Percentiles rank a stretch among this genome's conserved stretches.
phyloP scores from a whole-genome alignment of 768 basidiomycete genomes.

The Calocybe cyanea region DNA sequence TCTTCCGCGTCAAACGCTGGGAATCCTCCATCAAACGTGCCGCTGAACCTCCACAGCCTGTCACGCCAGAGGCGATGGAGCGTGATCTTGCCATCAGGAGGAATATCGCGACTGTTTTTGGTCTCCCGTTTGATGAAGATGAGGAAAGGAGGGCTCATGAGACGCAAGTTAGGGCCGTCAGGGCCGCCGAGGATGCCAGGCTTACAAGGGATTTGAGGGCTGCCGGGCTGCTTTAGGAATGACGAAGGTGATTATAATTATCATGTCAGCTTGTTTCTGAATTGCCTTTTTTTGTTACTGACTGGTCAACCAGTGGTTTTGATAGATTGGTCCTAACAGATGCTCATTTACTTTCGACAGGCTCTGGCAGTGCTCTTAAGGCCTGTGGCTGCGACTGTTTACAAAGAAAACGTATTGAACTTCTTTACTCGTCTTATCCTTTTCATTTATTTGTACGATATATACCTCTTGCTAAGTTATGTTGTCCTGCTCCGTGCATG shows the following conservation, averaged over 20 bases:
- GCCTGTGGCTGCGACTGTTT: too few relatives aligned
- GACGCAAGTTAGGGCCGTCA: constrained; percentile 23
- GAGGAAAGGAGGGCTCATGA: constrained; percentile 18
- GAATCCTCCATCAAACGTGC: constrained; percentile 60
- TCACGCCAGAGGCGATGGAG: constrained; percentile 44
- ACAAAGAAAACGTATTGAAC: too few relatives aligned
- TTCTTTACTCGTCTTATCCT: too few relatives aligned
- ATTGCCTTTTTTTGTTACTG: not conserved
- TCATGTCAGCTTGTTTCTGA: not conserved
- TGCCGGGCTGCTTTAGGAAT: constrained; percentile 50
- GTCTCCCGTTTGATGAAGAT: constrained; percentile 34
- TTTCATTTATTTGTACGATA: too few relatives aligned
- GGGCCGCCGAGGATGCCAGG: constrained; percentile 39
- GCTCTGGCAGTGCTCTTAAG: too few relatives aligned
- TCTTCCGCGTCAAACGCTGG: constrained; percentile 84
- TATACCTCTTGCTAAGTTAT: too few relatives aligned
- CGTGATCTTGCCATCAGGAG: constrained; percentile 48
- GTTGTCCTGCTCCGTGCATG: too few relatives aligned
- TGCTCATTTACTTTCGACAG: too few relatives aligned
- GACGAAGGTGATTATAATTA: not conserved
- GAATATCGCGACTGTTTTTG: constrained; percentile 50
- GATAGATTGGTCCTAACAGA: too few relatives aligned
- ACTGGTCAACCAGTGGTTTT: too few relatives aligned
- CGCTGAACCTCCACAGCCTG: constrained; percentile 31
- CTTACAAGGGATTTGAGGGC: constrained; percentile 46